A percentile compares a stretch with the other conserved stretches of the same genome.
These are phyloP conservation scores for Saturnispora diversa DNA, from an alignment of 805 yeast species.

Conservation along the genomic window DNA sequence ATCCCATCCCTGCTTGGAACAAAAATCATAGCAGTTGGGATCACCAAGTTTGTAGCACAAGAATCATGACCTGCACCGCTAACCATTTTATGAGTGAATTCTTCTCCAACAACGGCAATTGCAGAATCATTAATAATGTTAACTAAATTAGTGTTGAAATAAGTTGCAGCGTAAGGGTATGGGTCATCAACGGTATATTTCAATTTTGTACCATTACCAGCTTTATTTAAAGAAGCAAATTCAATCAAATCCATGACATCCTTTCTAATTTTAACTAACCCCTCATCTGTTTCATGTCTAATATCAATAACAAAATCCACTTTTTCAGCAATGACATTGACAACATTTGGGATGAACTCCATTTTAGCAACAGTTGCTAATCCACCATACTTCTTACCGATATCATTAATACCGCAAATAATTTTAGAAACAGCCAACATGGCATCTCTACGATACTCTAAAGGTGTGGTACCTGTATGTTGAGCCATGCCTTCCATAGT, in stretches of 20 bases:
- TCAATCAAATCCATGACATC: conserved; percentile 27
- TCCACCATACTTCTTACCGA: conserved; percentile 45
- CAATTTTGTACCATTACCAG: conserved; percentile 33
- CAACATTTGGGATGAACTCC: conserved; percentile 49
- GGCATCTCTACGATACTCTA: conserved; percentile 54
- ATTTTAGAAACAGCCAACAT: conserved; percentile 49
- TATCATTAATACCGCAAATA: conserved; percentile 47
- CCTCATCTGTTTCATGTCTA: conserved; percentile 45
- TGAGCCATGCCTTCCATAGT: conserved; percentile 55
- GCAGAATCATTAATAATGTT: conserved; percentile 48
- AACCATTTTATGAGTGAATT: conserved; percentile 37
- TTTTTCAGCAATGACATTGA: conserved; percentile 58
- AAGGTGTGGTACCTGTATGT: conserved; percentile 71
- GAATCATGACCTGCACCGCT: conserved; percentile 77
- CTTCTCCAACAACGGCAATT: conserved; percentile 38
- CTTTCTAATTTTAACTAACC: conserved; percentile 33
- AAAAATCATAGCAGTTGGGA: conserved; percentile 70
- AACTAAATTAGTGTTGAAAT: conserved; percentile 46
- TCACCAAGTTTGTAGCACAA: conserved; percentile 44
- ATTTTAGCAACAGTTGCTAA: conserved; percentile 53
- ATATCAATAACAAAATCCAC: conserved; percentile 55
- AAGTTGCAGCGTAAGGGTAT: conserved; percentile 37
- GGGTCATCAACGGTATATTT: conserved; percentile 39
- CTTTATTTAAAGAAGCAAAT: conserved; percentile 20
- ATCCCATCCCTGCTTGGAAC: conserved; percentile 62